Conservation (phyloP, 2,329 filamentous ascomycete genomes). For the Sporothrix variecibatus region DNA sequence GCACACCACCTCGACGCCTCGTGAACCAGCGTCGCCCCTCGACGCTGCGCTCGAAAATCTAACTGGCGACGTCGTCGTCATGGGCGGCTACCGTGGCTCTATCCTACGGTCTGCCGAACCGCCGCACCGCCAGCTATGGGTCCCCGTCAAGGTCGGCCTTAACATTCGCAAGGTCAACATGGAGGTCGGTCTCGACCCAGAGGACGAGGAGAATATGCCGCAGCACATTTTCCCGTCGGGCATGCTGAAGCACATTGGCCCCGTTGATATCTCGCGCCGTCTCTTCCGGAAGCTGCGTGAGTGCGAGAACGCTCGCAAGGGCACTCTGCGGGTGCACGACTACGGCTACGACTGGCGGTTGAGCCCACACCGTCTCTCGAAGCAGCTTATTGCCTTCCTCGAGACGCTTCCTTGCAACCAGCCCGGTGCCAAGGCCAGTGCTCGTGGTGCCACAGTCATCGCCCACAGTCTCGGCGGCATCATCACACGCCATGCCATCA, state of each 20-base stretch:
- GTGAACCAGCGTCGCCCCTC: conserved; percentile 26
- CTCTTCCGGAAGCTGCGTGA: conserved; percentile 76
- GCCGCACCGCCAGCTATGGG: conserved; percentile 87
- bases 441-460: conserved; percentile 73
- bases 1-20: background rate
- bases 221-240: conserved; percentile 81
- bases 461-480: conserved; percentile 86
- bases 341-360: conserved; percentile 96
- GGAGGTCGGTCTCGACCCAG: conserved; percentile 77
- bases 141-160: conserved; percentile 87
- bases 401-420: conserved; percentile 74
- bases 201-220: conserved; percentile 82
- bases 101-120: conserved; percentile 81
- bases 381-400: conserved; percentile 71
- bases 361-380: conserved; percentile 74
- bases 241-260: conserved; percentile 89
- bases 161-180: conserved; percentile 91
- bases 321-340: conserved; percentile 77
- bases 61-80: conserved; percentile 80
- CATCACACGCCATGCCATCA: conserved; percentile 85
- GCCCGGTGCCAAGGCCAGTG: conserved; percentile 40
- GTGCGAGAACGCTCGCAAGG: conserved; percentile 70
- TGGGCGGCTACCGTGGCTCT: conserved; percentile 90
- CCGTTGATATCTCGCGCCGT: conserved; percentile 83
- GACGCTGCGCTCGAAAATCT: conserved; percentile 65